Conservation (phyloP, 2,329 filamentous ascomycete genomes). For the Botrytis sinoallii region DNA sequence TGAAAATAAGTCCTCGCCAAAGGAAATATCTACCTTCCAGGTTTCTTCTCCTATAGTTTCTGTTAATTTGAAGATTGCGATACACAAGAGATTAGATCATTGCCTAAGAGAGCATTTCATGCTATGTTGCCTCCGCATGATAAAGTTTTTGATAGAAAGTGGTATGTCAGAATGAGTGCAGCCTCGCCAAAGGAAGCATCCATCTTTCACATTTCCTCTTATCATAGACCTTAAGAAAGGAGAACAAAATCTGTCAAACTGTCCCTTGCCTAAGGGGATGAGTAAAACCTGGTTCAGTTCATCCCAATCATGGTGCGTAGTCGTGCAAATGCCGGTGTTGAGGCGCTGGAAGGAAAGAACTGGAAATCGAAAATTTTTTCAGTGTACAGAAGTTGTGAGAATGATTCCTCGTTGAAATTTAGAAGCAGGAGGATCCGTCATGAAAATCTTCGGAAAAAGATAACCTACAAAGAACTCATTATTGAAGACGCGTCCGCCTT, state of each 20-base stretch:
- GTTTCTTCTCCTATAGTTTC: background rate
- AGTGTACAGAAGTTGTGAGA: background rate
- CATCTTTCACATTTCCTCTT: background rate
- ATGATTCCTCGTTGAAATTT: background rate
- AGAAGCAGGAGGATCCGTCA: background rate
- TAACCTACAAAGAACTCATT: background rate
- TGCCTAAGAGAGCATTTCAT: background rate
- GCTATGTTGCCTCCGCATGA: background rate
- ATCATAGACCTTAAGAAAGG: background rate
- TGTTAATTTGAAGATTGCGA: background rate
- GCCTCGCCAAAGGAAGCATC: background rate
- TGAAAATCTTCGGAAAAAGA: background rate
- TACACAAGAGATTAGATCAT: background rate
- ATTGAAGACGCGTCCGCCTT: conserved; percentile 4
- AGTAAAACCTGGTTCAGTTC: no score
- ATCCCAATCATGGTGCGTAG: background rate
- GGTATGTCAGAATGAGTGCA: background rate
- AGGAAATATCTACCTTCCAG: background rate
- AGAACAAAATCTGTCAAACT: background rate
- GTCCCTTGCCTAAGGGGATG: conserved; percentile 3
- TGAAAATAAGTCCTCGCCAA: background rate
- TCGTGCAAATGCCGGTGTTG: background rate
- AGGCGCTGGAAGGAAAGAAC: background rate
- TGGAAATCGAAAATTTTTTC: background rate
- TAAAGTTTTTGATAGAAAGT: background rate